A percentile compares a stretch with the other conserved stretches of the same genome.
phyloP scores from a whole-genome alignment of 805 yeast genomes.

The Debaryomyces prosopidis region DNA sequence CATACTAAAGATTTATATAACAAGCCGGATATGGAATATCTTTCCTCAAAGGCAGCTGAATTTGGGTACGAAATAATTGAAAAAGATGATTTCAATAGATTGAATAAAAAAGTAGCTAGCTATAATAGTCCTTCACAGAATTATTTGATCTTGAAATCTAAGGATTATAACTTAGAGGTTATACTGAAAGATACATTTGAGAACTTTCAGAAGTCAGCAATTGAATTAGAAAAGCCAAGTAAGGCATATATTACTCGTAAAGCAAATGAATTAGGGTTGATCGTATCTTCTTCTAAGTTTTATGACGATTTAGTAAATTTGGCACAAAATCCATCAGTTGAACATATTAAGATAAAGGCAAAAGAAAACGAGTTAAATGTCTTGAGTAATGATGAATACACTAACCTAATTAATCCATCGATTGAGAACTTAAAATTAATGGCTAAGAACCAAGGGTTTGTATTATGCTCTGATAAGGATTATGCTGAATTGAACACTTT shows the following conservation, averaged over 20 bases:
- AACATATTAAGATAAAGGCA: constrained; percentile 23
- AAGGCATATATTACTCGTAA: constrained; percentile 31
- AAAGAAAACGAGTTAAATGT: constrained; percentile 8
- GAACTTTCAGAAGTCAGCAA: constrained; percentile 15
- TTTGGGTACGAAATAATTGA: constrained; percentile 13
- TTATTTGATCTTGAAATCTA: constrained; percentile 23
- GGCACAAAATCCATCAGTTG: constrained; percentile 24
- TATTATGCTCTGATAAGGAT: not conserved
- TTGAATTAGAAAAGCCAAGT: constrained; percentile 33
- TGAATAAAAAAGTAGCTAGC: constrained; percentile 11
- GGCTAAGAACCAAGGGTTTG: constrained; percentile 5
- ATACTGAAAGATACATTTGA: constrained; percentile 18
- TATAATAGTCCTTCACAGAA: constrained; percentile 24
- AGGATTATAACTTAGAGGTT: constrained; percentile 15
- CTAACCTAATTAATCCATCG: constrained; percentile 24
- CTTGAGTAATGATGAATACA: constrained; percentile 18
- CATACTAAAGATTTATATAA: constrained; percentile 11
- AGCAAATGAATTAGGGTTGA: constrained; percentile 36
- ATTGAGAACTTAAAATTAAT: constrained; percentile 10
- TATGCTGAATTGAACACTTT: constrained; percentile 13
- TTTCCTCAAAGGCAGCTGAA: constrained; percentile 11
- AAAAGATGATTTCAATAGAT: constrained; percentile 14
- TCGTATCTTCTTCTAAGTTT: constrained; percentile 26
- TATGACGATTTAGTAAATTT: constrained; percentile 30
- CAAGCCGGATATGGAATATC: constrained; percentile 23